Percentiles rank a stretch among this genome's conserved stretches.
phyloP scores from a whole-genome alignment of 164 flowering plant genomes.

The Berberis thunbergii region DNA sequence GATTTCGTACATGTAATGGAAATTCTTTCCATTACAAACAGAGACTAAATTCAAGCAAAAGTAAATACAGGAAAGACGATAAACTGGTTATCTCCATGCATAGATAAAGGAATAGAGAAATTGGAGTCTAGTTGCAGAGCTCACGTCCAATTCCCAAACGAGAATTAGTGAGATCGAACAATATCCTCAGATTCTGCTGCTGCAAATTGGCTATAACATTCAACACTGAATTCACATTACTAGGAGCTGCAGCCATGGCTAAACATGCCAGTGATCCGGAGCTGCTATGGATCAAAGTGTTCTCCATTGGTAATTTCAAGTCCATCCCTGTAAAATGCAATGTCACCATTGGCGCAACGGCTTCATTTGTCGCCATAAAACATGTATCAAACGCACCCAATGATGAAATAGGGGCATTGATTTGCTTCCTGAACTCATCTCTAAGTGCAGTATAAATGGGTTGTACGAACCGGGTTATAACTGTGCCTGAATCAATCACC shows the following conservation, averaged over 20 bases:
- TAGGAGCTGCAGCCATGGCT: slow-evolving; percentile 84
- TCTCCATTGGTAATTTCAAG: slow-evolving; percentile 64
- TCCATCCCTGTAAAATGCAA: slow-evolving; percentile 63
- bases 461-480: slow-evolving; percentile 65
- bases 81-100: no score
- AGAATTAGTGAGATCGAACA: slow-evolving; percentile 63
- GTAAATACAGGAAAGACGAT: no score
- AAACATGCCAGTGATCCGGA: slow-evolving; percentile 61
- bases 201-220: slow-evolving; percentile 85
- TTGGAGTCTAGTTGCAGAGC: slow-evolving; percentile 40
- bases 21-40: no score
- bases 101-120: no score
- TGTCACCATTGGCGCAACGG: slow-evolving; percentile 42
- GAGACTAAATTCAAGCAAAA: no score
- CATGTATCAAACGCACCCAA: slow-evolving; percentile 90
- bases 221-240: slow-evolving; percentile 56
- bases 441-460: slow-evolving; percentile 54
- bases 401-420: slow-evolving; percentile 41
- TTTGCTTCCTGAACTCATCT: slow-evolving; percentile 54
- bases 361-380: slow-evolving; percentile 34
- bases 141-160: slow-evolving; percentile 74
- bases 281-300: slow-evolving; percentile 69
- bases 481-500: slow-evolving; percentile 83
- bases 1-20: no score
- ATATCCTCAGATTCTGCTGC: slow-evolving; percentile 77